phyloP scores from a whole-genome alignment of 176 grass and related monocot genomes.

The Tuctoria greenei region DNA sequence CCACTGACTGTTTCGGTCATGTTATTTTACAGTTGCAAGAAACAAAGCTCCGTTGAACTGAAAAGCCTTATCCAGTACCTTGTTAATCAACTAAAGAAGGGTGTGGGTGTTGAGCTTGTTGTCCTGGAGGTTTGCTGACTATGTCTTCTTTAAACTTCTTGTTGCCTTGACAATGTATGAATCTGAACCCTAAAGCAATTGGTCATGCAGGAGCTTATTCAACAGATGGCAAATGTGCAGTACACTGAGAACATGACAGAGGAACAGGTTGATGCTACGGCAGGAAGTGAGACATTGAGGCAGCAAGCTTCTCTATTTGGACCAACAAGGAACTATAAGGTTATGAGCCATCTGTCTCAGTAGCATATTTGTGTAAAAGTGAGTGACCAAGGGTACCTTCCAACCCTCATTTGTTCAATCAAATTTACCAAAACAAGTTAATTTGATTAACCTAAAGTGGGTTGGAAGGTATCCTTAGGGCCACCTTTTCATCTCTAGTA shows the following conservation, averaged over 20 bases:
- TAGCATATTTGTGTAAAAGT: background rate
- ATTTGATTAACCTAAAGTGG: background rate
- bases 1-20: constrained; percentile 14
- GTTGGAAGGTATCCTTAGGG: background rate
- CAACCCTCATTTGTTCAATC: background rate
- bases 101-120: constrained; percentile 82
- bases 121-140: constrained; percentile 70
- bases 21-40: constrained; percentile 78
- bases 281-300: constrained; percentile 89
- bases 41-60: constrained; percentile 90
- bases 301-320: constrained; percentile 87
- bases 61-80: constrained; percentile 98
- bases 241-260: constrained; percentile 98
- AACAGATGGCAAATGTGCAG: constrained; percentile 99
- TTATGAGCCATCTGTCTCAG: constrained; percentile 32
- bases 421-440: background rate
- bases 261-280: constrained; percentile 95
- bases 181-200: constrained; percentile 8
- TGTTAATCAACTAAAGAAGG: constrained; percentile 97
- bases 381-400: background rate
- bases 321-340: constrained; percentile 88
- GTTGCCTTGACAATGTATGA: constrained; percentile 11
- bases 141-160: constrained; percentile 10
- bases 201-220: constrained; percentile 81
- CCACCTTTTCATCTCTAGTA: background rate